Evolutionary conservation across 176 grass and related monocot genomes (phyloP), one percentile per base, ranked within the genome.

Genomic region (Phoenix dactylifera): DNA sequence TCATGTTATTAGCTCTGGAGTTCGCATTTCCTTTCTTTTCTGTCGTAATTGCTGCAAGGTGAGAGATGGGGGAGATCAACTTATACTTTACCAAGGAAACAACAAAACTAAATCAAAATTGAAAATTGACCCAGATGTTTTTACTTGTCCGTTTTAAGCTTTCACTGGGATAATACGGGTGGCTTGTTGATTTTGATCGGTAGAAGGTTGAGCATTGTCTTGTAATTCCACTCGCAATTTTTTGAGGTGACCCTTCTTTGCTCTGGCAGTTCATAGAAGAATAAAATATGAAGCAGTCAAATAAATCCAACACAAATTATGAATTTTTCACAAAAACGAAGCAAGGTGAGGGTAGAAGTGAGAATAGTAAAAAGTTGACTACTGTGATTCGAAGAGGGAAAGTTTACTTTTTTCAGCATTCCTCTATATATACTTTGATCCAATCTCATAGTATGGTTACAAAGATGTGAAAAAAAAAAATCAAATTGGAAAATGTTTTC

Each of bases 91-190:
- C n/a, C 18, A 44, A 76, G 68, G 23, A 76, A 60, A 16, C 10
- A 28, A 48, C 5, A 22, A 22, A 4, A 58, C 4, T 30, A 39
- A 57, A 48, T 15, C 57, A 54, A 51, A 50, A 44, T 44, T 44
- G 9, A 14, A 9, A 10, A 44, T n/a, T 12, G 2, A 44, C n/a
- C 7, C 35, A 1, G 9, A 77, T 58, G 19, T n/a, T n/a, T 35
- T 62, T 0, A 94, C 89, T 80, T 88, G 66, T n/a, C 7, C 80
- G 74, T n/a, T 74, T 84, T 85, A 55, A 83, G 22, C 55, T n/a
- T 85, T 88, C 52, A 94, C 70, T 1, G 84, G 84, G 66, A 82
- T 71, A 0, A 55, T 72, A 52, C 15, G 58, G 57, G 51, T 28
- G 24, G 58, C 53, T 12, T 23, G 49, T n/a, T 44, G 72, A 67